Conservation (phyloP, 208 protist species). For the Leishmania turanica region DNA sequence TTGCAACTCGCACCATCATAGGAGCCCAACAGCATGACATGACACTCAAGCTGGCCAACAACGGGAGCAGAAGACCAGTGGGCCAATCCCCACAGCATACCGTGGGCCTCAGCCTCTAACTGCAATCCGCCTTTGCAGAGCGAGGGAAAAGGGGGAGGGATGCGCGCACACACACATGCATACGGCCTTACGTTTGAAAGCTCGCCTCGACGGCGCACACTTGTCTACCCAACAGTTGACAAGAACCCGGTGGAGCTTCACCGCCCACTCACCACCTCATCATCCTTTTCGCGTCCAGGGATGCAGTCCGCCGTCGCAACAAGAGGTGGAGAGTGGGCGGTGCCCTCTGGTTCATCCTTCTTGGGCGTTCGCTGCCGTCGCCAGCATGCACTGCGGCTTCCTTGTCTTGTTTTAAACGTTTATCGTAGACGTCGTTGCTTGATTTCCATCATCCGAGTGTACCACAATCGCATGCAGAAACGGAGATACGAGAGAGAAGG, state of each 20-base stretch:
- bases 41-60: not conserved
- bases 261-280: not conserved
- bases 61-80: not conserved
- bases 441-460: not conserved
- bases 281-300: not conserved
- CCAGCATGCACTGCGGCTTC: not conserved
- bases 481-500: conserved; percentile 6
- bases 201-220: not conserved
- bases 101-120: not conserved
- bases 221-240: not conserved
- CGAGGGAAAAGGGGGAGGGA: not conserved
- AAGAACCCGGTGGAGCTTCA: not conserved
- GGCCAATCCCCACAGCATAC: not conserved
- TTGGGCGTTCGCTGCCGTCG: not conserved
- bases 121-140: not conserved
- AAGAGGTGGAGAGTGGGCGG: too few species aligned
- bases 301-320: not conserved
- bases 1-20: not conserved
- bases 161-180: not conserved
- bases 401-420: not conserved
- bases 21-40: not conserved
- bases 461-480: not conserved
- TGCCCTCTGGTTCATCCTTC: not conserved
- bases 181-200: not conserved
- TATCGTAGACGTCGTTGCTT: not conserved